Percentiles rank a stretch among this genome's conserved stretches.
Evolutionary conservation across 306 rosid genomes (phyloP).

Genomic region (Purshia tridentata): DNA sequence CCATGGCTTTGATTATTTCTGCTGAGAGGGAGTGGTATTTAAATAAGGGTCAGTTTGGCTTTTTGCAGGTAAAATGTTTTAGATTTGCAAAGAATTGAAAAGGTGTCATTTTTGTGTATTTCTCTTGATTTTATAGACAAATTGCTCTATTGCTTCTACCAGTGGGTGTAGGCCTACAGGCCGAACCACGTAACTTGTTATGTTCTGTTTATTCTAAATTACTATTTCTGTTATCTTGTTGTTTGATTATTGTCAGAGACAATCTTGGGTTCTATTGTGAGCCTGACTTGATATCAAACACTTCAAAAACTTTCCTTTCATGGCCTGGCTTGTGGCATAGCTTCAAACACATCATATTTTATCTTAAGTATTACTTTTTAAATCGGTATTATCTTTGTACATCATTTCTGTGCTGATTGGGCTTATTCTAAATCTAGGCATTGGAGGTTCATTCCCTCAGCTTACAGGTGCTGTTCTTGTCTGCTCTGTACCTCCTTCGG

Average conservation of each 20-base stretch:
- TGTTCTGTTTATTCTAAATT: not conserved
- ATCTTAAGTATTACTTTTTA: not conserved
- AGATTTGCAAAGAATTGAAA: too few species aligned
- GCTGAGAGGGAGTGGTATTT: too few species aligned
- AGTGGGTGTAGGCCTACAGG: too few species aligned
- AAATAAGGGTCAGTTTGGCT: too few species aligned
- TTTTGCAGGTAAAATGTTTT: too few species aligned
- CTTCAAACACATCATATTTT: not conserved
- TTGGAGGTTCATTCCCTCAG: constrained; percentile 44
- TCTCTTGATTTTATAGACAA: too few species aligned
- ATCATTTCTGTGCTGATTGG: constrained; percentile 15
- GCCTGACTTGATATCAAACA: not conserved
- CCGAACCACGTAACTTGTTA: not conserved
- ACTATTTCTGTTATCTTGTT: not conserved
- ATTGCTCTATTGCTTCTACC: too few species aligned
- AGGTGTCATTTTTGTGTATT: too few species aligned
- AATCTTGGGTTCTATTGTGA: not conserved
- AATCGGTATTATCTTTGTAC: not conserved
- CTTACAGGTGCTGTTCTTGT: constrained; percentile 70
- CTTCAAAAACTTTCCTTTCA: not conserved
- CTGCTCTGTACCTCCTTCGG: constrained; percentile 95
- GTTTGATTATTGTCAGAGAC: not conserved
- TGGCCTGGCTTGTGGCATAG: not conserved
- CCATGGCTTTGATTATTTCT: too few species aligned
- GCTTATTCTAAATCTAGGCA: constrained; percentile 34